Base-by-base conservation (phyloP, 139 green algal genomes). In the Yamagishiella unicocca region DNA sequence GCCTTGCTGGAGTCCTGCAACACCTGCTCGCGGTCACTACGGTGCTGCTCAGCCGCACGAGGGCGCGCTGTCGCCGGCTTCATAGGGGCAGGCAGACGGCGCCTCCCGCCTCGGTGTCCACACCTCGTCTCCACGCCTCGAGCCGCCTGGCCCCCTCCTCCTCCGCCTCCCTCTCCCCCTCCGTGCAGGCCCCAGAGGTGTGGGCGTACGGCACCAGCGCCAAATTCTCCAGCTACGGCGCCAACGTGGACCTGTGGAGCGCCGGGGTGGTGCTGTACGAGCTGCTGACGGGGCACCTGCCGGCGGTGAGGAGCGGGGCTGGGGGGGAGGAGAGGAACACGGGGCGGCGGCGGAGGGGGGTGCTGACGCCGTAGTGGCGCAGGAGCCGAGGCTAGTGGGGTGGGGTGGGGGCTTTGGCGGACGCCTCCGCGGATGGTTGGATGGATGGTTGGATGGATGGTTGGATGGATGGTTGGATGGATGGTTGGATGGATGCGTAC, bases 241-340 rank as follows among this genome's bases (percentile, higher is more conserved):
- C 66, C 37, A 77, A 62, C 42, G 84, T 89, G 38, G 91, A 94
- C 82, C 55, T 91, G 22, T 94, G 89, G 89, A 74, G 46, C 6
- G 84, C 89, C n/a, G 91, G 91, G 9, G 50, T 93, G 37, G 71
- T 93, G 25, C 79, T 91, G 29, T 90, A 92, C 35, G 89, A 94
- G 87, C 62, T 94, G 55, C 82, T 93, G 33, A 61, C 83, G 54
- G 91, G 91, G 4, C 74, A 50, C n/a, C 46, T 79, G 22, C 81
- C 81, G 0, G 45, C 31, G 33, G 79, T 85, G 58, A 40, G 77
- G 29, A 29, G 58, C 22, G 50, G 50, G 50, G 50, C 50, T 58
- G 50, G 50, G 50, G 12, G 14, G 50, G 50, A 58, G 50, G 50
- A 25, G 50, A 58, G 14, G 50, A 17, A 58, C 14, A n/a, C 50